Evolutionary conservation across 192 early-diverging fungal species (phyloP), one percentile per base, ranked within the genome.

Genomic region (Podila clonocystis): DNA sequence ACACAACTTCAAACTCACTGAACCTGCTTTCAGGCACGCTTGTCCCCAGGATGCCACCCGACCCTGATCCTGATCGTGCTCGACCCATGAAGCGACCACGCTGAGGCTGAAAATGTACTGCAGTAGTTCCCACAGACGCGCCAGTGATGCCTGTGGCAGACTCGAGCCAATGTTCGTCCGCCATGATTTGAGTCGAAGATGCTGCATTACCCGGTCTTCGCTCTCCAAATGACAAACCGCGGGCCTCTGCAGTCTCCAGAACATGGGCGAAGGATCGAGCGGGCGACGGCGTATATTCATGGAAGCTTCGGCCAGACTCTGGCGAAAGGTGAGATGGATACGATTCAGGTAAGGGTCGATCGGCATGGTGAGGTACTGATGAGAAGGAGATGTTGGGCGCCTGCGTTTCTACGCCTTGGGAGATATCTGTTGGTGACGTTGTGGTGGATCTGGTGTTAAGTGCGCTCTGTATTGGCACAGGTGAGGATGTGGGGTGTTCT

Each of bases 1-100:
- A 80, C 1, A 80, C 77, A 20, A 80, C 77, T 57, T 80, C 77
- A 73, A 80, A 80, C 49, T 73, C 77, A 33, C 77, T 80, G 57
- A 73, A 65, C 17, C 77, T 61, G 57, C 77, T 80, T 22, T 80
- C 77, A 4, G 77, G 70, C 24, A 73, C 30, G 20, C 77, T 80
- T 11, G 67, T 73, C 11, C 62, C 71, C 70, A 73, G 24, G 52
- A 24, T 9, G 17, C 52, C 52, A 55, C 69, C 69, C 0, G 58
- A 31, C 0, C 62, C 57, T 9, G 70, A 63, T 41, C 71, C 67
- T 24, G 60, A 17, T 9, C 61, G 50, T n/a, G 28, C 31, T n/a
- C n/a, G 66, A 22, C 67, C 58, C 9, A 61, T 33, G 29, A 57
- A 52, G 5, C 34, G 55, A 17, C 63, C 17, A 0, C 65, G 61